Evolutionary conservation across 805 yeast genomes (phyloP).

Genomic region (Yarrowia sp.): DNA sequence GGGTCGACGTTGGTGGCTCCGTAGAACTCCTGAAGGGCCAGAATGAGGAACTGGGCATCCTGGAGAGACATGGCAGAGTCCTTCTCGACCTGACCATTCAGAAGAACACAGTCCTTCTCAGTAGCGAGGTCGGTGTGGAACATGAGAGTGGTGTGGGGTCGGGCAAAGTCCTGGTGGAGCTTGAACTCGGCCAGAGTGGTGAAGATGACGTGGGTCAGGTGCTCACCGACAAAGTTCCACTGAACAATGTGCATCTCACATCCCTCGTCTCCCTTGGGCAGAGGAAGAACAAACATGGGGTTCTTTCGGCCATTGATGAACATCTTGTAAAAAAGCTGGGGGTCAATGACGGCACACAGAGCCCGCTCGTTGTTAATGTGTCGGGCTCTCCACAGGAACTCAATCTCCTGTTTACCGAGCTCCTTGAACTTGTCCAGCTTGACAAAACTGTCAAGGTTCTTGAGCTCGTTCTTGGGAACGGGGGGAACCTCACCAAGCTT

Average conservation of each 20-base stretch:
- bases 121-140: conserved; percentile 73
- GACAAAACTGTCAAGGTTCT: conserved; percentile 66
- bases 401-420: conserved; percentile 62
- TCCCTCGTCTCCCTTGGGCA: conserved; percentile 55
- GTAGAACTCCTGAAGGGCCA: conserved; percentile 52
- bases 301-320: conserved; percentile 62
- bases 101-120: conserved; percentile 62
- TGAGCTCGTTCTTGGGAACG: conserved; percentile 45
- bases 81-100: conserved; percentile 80
- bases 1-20: conserved; percentile 37
- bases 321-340: conserved; percentile 58
- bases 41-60: conserved; percentile 68
- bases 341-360: conserved; percentile 62
- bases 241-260: conserved; percentile 86
- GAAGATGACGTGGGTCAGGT: conserved; percentile 82
- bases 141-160: conserved; percentile 88
- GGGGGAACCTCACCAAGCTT: conserved; percentile 37
- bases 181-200: conserved; percentile 91
- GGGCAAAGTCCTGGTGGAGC: conserved; percentile 84
- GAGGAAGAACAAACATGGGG: conserved; percentile 85
- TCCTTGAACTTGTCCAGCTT: conserved; percentile 61
- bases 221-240: conserved; percentile 84
- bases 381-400: conserved; percentile 84
- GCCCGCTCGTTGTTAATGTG: conserved; percentile 59
- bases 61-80: conserved; percentile 63